Conservation (phyloP, 805 yeast species). For the Huiozyma sinensis region DNA sequence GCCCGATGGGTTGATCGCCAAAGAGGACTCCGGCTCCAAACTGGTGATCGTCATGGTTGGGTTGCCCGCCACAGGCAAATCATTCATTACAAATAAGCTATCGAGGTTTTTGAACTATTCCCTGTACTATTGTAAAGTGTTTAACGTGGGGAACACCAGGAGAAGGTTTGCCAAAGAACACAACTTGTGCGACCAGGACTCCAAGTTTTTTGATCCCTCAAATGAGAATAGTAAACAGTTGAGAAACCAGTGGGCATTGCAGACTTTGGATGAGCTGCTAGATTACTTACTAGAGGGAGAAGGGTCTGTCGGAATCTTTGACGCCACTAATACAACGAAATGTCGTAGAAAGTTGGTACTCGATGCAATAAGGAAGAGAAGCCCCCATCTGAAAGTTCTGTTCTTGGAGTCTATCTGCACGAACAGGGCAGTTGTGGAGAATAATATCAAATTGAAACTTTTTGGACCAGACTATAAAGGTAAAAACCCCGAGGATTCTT, state of each 20-base stretch:
- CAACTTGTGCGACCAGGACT: constrained; percentile 45
- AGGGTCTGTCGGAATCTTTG: constrained; percentile 89
- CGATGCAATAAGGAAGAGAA: constrained; percentile 44
- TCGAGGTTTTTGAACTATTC: constrained; percentile 89
- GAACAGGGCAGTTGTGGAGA: constrained; percentile 66
- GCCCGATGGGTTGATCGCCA: constrained; percentile 61
- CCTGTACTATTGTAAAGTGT: constrained; percentile 80
- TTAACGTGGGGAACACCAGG: constrained; percentile 93
- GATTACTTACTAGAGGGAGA: constrained; percentile 71
- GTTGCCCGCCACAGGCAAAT: constrained; percentile 88
- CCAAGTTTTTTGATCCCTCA: constrained; percentile 77
- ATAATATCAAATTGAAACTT: constrained; percentile 73
- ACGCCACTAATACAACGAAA: constrained; percentile 72
- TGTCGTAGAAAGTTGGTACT: constrained; percentile 50
- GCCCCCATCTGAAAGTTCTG: constrained; percentile 61
- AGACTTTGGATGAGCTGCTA: constrained; percentile 72
- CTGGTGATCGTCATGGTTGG: constrained; percentile 96
- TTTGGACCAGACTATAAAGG: constrained; percentile 87
- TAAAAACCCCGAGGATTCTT: constrained; percentile 73
- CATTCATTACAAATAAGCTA: constrained; percentile 83
- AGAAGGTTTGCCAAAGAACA: constrained; percentile 47
- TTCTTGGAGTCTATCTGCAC: constrained; percentile 83
- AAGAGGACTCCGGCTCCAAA: constrained; percentile 65
- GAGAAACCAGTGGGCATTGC: constrained; percentile 94
- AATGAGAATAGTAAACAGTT: constrained; percentile 52